Base-by-base conservation (phyloP, 345 rosid species). In the Gossypioides kirkii region DNA sequence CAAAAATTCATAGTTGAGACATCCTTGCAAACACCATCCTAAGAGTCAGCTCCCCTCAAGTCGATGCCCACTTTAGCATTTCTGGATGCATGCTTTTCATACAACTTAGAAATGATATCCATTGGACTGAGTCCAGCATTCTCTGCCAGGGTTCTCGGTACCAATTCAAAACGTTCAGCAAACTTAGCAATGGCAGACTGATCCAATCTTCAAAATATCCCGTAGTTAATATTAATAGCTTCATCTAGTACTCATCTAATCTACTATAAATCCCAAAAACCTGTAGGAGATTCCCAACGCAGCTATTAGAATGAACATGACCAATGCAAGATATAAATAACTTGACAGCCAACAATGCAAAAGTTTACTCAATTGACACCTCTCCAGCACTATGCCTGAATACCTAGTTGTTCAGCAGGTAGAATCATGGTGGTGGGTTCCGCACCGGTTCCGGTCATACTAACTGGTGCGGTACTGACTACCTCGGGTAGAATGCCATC, bases 131-230 rank as follows among this genome's bases (percentile, higher is more conserved):
- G 91, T 38, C 99, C 99, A 76, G 98, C 98, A 82, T 96, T 96
- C 77, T 96, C 99, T 45, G 98, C 90, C 67, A 96, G 83, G 17
- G 95, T 93, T 77, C 81, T 88, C 13, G 99, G 97, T 45, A 96
- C 87, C 93, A 93, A 85, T 89, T 96, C 98, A 81, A 96, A 96
- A 78, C 98, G 91, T 85, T 93, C 97, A 13, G 98, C 98, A 80
- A 89, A 96, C 78, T 96, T 96, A 38, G 95, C 73, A 74, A 96
- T 88, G 61, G 99, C 99, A 75, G 91, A 91, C 79, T 93, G 96
- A 84, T 96, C 98, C 87, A 96, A 85, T 76, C 99, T 96, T 92
- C 82, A 84, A 66, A 73, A 32, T 67, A 38, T 71, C 36, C 26
- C 16, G 7, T 32, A 32, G 22, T 56, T 25, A 11, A 58, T n/a